phyloP scores from a whole-genome alignment of 345 rosid genomes.

The Acer campestre region DNA sequence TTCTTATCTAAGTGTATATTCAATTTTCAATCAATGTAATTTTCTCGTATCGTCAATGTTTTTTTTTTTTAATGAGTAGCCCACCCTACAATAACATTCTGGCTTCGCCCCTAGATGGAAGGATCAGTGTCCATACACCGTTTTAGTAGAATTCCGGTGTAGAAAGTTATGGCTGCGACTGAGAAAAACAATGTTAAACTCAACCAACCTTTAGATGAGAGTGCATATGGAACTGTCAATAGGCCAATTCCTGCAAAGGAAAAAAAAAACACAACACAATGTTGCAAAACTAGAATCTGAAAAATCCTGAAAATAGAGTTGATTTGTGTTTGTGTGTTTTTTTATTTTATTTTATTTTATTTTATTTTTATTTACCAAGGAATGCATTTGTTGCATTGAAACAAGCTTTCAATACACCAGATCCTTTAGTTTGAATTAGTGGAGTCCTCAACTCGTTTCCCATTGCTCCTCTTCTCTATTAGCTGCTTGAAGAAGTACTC shows the following conservation, averaged over 20 bases:
- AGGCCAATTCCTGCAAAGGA: slow-evolving; percentile 24
- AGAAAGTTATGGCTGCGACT: slow-evolving; percentile 11
- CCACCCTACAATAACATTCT: too few species aligned
- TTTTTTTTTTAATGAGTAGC: too few species aligned
- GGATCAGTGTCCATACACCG: slow-evolving; percentile 25
- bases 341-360: background rate
- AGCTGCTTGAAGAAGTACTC: too few species aligned
- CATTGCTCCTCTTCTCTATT: background rate
- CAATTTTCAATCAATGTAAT: too few species aligned
- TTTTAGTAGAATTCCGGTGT: slow-evolving; percentile 13
- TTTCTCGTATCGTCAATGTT: too few species aligned
- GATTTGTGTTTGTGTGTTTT: background rate
- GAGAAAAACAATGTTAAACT: slow-evolving; percentile 17
- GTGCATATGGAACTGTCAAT: slow-evolving; percentile 26
- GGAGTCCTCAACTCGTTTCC: background rate
- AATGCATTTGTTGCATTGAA: slow-evolving; percentile 4
- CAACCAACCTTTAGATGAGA: slow-evolving; percentile 25
- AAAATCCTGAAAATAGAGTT: background rate
- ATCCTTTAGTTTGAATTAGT: background rate
- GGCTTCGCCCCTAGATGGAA: too few species aligned
- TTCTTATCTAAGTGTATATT: too few species aligned
- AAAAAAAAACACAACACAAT: too few species aligned
- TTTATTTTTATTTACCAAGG: background rate
- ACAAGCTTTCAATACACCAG: background rate
- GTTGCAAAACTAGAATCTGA: background rate